Evolutionary conservation across 768 basidiomycete species (phyloP), one percentile per base, ranked within the genome.

Genomic region (Tylopilus plumbeoviolaceoides): DNA sequence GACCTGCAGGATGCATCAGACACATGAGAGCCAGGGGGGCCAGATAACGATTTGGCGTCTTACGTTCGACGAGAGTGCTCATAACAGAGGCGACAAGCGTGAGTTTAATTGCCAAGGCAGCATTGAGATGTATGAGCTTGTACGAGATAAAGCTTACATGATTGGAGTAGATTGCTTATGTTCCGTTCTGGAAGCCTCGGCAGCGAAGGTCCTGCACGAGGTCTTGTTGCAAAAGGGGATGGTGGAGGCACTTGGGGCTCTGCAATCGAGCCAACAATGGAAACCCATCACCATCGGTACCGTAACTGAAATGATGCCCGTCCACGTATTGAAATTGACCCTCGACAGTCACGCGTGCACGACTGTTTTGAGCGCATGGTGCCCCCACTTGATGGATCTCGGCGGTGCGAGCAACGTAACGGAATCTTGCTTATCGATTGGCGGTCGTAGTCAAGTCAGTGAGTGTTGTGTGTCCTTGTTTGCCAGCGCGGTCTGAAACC

Each of bases 231-330:
- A 54, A 63, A 66, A 63, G 41, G 39, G 55, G 53, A 50, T n/a
- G 40, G 28, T 11, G 43, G 31, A 44, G 36, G 20, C 43, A 47
- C 25, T 18, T 40, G 36, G 44, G 41, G 52, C 48, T 12, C 14
- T 50, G 57, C 50, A 53, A 36, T 46, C 44, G 47, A 38, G 18
- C 55, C 60, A 51, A 51, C 56, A 60, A 63, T 49, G 55, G 63
- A 15, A 65, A 63, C 27, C 40, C 46, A 60, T 61, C 53, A 54
- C 54, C 59, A 62, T 64, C 63, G 63, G 63, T 64, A 64, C 63
- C 63, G 63, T 64, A 66, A 64, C 12, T 59, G 44, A 44, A 66
- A 64, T 64, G 63, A 64, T 64, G 63, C 57, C 62, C 63, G 65
- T 51, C 46, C 62, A 61, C 49, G 61, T 53, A 63, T 54, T 55